phyloP scores from a whole-genome alignment of 805 yeast species.

The Crinitomyces ghanaensis region DNA sequence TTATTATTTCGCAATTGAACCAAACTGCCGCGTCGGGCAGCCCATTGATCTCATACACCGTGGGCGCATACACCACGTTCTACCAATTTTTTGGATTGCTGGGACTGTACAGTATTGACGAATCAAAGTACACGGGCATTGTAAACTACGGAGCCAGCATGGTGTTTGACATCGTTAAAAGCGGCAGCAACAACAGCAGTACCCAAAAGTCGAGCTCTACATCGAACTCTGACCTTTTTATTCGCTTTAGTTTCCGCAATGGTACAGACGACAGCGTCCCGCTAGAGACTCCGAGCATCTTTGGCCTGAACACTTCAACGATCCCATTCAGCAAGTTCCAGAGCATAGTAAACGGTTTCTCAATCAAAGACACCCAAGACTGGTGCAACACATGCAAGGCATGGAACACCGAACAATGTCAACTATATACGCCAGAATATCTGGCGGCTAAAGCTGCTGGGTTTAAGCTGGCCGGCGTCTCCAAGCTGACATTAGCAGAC shows the following conservation, averaged over 20 bases:
- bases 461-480: slow-evolving; percentile 15
- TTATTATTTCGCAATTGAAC: slow-evolving; percentile 27
- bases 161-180: slow-evolving; percentile 33
- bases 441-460: slow-evolving; percentile 15
- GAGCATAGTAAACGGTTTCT: slow-evolving; percentile 18
- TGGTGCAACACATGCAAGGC: slow-evolving; percentile 36
- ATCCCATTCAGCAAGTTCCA: slow-evolving; percentile 31
- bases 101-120: slow-evolving; percentile 25
- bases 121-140: slow-evolving; percentile 32
- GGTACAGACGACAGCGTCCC: slow-evolving; percentile 30
- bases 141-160: slow-evolving; percentile 36
- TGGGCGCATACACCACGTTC: slow-evolving; percentile 37
- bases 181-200: too few species aligned
- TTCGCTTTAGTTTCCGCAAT: slow-evolving; percentile 36
- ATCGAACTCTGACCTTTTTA: slow-evolving; percentile 23
- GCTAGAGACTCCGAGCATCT: slow-evolving; percentile 30
- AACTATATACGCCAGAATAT: slow-evolving; percentile 19
- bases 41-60: slow-evolving; percentile 33
- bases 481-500: slow-evolving; percentile 35
- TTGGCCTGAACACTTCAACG: slow-evolving; percentile 24
- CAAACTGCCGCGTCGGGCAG: slow-evolving; percentile 26
- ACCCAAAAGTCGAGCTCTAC: too few species aligned
- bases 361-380: slow-evolving; percentile 20
- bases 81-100: slow-evolving; percentile 30
- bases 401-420: slow-evolving; percentile 24